Evolutionary conservation across 116 monocot species (phyloP).

Genomic region (Zostera marina): DNA sequence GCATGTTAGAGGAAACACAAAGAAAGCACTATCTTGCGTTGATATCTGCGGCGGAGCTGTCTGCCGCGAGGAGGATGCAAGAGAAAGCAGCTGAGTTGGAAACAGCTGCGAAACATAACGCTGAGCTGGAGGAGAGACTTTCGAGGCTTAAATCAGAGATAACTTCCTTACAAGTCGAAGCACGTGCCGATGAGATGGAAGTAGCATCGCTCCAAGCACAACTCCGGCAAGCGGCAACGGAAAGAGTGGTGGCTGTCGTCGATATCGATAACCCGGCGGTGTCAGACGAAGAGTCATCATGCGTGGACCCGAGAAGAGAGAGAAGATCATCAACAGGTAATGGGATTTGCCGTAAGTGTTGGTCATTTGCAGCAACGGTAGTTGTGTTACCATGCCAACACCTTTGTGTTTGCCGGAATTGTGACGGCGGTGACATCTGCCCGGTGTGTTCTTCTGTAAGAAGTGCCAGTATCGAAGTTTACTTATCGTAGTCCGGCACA

Average conservation of each 20-base stretch:
- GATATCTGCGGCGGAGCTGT: constrained; percentile 11
- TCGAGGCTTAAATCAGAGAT: constrained; percentile 17
- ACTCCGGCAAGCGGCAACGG: constrained; percentile 1
- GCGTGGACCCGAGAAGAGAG: constrained; percentile 17
- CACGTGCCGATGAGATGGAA: constrained; percentile 16
- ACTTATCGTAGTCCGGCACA: constrained; percentile 15
- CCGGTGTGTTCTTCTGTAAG: constrained; percentile 33
- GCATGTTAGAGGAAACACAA: constrained; percentile 15
- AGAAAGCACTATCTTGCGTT: constrained; percentile 17
- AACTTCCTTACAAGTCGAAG: constrained; percentile 24
- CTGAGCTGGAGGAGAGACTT: constrained; percentile 28
- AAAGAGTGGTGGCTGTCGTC: background rate
- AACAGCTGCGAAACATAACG: constrained; percentile 14
- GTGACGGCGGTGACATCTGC: constrained; percentile 24
- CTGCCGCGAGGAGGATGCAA: constrained; percentile 9
- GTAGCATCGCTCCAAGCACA: constrained; percentile 17
- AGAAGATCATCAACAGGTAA: background rate
- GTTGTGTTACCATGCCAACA: constrained; percentile 49
- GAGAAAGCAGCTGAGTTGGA: constrained; percentile 39
- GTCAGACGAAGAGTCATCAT: constrained; percentile 16
- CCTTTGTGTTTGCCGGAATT: constrained; percentile 32
- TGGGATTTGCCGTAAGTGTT: background rate
- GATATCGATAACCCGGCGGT: constrained; percentile 4
- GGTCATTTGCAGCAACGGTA: constrained; percentile 14
- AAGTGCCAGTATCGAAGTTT: constrained; percentile 37